Percentiles rank a stretch among this genome's conserved stretches.
Evolutionary conservation across 2,329 filamentous ascomycete genomes (phyloP).

Genomic region (Claviceps sp.): DNA sequence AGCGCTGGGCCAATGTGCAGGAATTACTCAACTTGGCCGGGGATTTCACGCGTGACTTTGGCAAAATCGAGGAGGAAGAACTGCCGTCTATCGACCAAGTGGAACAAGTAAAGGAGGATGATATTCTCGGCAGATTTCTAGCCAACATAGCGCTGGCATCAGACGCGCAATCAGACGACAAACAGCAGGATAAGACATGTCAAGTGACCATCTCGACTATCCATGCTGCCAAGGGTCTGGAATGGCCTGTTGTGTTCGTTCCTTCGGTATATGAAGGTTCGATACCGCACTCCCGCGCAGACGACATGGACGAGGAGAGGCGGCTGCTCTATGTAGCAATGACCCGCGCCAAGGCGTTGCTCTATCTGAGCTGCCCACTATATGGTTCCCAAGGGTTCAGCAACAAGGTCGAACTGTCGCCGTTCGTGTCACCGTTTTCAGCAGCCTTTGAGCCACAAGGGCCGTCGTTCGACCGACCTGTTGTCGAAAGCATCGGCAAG

Average conservation of each 20-base stretch:
- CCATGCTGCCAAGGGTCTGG: conserved; percentile 86
- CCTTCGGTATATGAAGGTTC: conserved; percentile 81
- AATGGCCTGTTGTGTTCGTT: conserved; percentile 93
- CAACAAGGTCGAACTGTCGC: conserved; percentile 52
- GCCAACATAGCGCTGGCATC: conserved; percentile 80
- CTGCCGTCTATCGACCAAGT: conserved; percentile 58
- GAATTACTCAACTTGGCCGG: conserved; percentile 71
- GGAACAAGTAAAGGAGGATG: conserved; percentile 52
- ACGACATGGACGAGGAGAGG: conserved; percentile 78
- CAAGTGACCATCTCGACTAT: conserved; percentile 90
- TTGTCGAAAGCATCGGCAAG: conserved; percentile 52
- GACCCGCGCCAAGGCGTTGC: conserved; percentile 75
- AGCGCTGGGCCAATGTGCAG: conserved; percentile 76
- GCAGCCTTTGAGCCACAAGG: conserved; percentile 44
- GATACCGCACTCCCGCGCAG: conserved; percentile 76
- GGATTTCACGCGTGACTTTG: conserved; percentile 46
- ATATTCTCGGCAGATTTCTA: conserved; percentile 62
- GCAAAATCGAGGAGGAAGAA: conserved; percentile 34
- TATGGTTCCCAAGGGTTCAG: conserved; percentile 46
- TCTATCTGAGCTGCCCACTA: conserved; percentile 73
- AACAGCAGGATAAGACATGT: conserved; percentile 39
- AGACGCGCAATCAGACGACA: conserved; percentile 54
- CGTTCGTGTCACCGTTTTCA: conserved; percentile 48
- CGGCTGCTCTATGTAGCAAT: conserved; percentile 89
- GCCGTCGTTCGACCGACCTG: conserved; percentile 50